Percentiles rank a stretch among this genome's conserved stretches.
phyloP scores from a whole-genome alignment of 768 basidiomycete genomes.

The Saitozyma sp. region DNA sequence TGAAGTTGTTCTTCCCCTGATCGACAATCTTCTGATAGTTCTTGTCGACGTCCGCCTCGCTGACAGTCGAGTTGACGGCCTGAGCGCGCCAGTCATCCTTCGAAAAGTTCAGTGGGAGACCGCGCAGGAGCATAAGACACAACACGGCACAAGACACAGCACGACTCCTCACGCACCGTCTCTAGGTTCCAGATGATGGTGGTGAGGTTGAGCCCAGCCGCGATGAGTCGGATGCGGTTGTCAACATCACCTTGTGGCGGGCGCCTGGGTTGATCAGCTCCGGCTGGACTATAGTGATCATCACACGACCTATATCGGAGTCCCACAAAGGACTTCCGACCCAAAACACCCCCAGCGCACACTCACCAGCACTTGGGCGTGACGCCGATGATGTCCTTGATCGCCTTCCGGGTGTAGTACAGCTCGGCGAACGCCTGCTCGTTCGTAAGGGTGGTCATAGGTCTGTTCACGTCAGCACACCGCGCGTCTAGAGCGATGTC shows the following conservation, averaged over 20 bases:
- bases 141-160: neutral
- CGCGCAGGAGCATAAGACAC: neutral
- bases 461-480: slow-evolving; percentile 11
- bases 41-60: slow-evolving; percentile 34
- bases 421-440: slow-evolving; percentile 50
- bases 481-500: neutral
- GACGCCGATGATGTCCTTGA: slow-evolving; percentile 45
- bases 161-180: slow-evolving; percentile 18
- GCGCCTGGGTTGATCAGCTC: slow-evolving; percentile 16
- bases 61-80: slow-evolving; percentile 29
- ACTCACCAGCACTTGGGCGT: slow-evolving; percentile 39
- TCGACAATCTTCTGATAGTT: slow-evolving; percentile 48
- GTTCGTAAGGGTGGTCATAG: slow-evolving; percentile 62
- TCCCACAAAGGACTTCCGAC: no score
- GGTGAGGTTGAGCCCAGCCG: slow-evolving; percentile 40
- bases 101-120: neutral
- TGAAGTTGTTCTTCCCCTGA: slow-evolving; percentile 40
- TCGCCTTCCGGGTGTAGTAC: slow-evolving; percentile 45
- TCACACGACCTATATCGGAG: no score
- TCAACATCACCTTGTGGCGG: slow-evolving; percentile 51
- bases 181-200: slow-evolving; percentile 43
- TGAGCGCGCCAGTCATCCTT: slow-evolving; percentile 46
- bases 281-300: no score
- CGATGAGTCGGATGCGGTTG: slow-evolving; percentile 48
- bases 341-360: slow-evolving; percentile 10